These are phyloP conservation scores for Xylona heveae DNA, from an alignment of 495 filamentous ascomycete genomes.

Conservation along the genomic window DNA sequence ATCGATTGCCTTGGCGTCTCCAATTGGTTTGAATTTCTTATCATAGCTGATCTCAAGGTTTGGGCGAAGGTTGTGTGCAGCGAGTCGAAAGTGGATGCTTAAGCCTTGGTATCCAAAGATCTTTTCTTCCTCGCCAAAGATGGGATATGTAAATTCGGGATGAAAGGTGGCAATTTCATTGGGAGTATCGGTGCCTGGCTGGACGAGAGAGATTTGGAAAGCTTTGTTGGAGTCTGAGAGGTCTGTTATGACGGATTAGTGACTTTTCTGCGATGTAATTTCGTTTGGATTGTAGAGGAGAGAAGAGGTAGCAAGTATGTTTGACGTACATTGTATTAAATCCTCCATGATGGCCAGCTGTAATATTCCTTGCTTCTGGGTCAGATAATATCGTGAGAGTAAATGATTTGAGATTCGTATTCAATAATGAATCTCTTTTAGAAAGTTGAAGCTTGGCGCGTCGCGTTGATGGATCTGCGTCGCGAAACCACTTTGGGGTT, in stretches of 20 bases:
- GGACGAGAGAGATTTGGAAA: constrained; percentile 44
- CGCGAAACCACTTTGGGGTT: too few species aligned
- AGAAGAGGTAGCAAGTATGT: constrained; percentile 23
- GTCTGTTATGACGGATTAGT: too few species aligned
- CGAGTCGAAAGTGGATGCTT: constrained; percentile 53
- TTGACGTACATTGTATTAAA: too few species aligned
- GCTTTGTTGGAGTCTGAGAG: constrained; percentile 54
- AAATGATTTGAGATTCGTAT: too few species aligned
- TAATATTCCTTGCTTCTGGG: too few species aligned
- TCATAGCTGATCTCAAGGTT: constrained; percentile 48
- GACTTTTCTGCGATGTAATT: too few species aligned
- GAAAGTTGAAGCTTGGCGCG: too few species aligned
- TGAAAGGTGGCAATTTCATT: constrained; percentile 47
- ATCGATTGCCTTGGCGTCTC: constrained; percentile 46
- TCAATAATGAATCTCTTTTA: too few species aligned
- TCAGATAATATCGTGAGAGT: too few species aligned
- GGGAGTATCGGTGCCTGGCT: constrained; percentile 28
- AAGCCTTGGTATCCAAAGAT: constrained; percentile 81
- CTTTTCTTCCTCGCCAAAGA: constrained; percentile 77
- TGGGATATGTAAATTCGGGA: constrained; percentile 71
- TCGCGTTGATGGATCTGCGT: too few species aligned
- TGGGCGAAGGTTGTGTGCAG: constrained; percentile 62
- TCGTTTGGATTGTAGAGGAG: neutral
- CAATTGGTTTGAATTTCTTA: constrained; percentile 52
- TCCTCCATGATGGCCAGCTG: too few species aligned